Evolutionary conservation across 2,329 filamentous ascomycete species (phyloP).

Genomic region (Hypoxylon sp.): DNA sequence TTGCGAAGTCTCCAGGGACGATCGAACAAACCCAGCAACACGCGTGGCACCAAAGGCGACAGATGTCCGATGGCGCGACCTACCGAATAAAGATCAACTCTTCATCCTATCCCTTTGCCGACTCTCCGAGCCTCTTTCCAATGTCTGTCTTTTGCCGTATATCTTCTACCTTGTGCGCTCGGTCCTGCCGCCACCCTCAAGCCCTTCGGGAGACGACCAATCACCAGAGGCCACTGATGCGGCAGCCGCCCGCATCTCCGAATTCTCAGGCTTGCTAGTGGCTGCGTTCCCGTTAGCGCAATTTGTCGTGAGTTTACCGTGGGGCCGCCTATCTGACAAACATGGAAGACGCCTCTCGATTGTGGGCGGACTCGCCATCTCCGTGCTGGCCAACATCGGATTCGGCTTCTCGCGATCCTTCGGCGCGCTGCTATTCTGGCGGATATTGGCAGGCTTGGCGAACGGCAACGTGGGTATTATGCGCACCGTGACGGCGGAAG

Average conservation of each 20-base stretch:
- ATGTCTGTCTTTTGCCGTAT: slow-evolving; percentile 76
- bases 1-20: slow-evolving; percentile 20
- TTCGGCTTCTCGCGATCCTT: slow-evolving; percentile 78
- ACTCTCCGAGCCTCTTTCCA: slow-evolving; percentile 75
- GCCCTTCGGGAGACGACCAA: slow-evolving; percentile 51
- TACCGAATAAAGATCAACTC: slow-evolving; percentile 58
- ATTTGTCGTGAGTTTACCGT: slow-evolving; percentile 77
- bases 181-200: slow-evolving; percentile 59
- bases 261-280: slow-evolving; percentile 77
- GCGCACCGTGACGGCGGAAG: slow-evolving; percentile 81
- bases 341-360: slow-evolving; percentile 74
- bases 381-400: slow-evolving; percentile 73
- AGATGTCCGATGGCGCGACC: slow-evolving; percentile 53
- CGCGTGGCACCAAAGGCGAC: slow-evolving; percentile 12
- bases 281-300: slow-evolving; percentile 78
- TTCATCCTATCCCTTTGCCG: slow-evolving; percentile 56
- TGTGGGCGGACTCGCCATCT: slow-evolving; percentile 74
- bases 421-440: slow-evolving; percentile 69
- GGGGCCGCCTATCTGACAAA: slow-evolving; percentile 73
- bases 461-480: slow-evolving; percentile 83
- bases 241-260: slow-evolving; percentile 70
- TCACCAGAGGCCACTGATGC: slow-evolving; percentile 52
- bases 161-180: slow-evolving; percentile 82
- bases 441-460: slow-evolving; percentile 73
- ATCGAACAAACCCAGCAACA: slow-evolving; percentile 16